Percentiles rank a stretch among this genome's conserved stretches.
These are phyloP conservation scores for Papilionanthe hybrid DNA, from an alignment of 116 monocot genomes.

Conservation along the genomic window DNA sequence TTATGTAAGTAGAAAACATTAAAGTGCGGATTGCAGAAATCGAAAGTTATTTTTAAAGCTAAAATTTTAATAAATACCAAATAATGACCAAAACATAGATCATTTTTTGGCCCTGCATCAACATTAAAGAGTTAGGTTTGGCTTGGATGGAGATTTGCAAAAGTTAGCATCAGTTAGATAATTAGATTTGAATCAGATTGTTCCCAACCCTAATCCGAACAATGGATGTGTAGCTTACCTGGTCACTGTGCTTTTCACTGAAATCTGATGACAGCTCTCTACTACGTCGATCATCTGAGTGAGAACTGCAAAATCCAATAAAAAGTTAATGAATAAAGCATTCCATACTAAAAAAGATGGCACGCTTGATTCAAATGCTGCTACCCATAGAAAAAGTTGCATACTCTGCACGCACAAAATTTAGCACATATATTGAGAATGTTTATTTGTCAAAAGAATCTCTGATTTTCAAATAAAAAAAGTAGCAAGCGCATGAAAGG, in stretches of 20 bases:
- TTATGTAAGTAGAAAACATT: neutral
- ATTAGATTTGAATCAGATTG: neutral
- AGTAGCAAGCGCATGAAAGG: neutral
- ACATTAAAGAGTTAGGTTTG: neutral
- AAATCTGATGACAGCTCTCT: constrained; percentile 65
- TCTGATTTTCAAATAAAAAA: neutral
- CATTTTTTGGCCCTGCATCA: neutral
- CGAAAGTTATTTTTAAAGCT: neutral
- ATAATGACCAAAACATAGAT: neutral
- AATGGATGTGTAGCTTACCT: constrained; percentile 30
- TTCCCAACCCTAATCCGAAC: neutral
- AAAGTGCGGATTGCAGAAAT: neutral
- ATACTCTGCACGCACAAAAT: neutral
- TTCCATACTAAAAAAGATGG: neutral
- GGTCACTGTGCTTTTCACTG: constrained; percentile 44
- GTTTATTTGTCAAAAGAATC: neutral
- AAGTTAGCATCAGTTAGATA: neutral
- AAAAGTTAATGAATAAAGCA: neutral
- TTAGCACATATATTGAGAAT: neutral
- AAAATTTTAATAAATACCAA: neutral
- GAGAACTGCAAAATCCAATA: constrained; percentile 6
- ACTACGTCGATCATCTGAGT: constrained; percentile 31
- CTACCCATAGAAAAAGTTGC: neutral
- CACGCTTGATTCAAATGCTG: neutral
- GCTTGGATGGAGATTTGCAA: neutral